These are phyloP conservation scores for Umbelopsis sp. DNA, from an alignment of 371 early-diverging fungal species.

Conservation along the genomic window DNA sequence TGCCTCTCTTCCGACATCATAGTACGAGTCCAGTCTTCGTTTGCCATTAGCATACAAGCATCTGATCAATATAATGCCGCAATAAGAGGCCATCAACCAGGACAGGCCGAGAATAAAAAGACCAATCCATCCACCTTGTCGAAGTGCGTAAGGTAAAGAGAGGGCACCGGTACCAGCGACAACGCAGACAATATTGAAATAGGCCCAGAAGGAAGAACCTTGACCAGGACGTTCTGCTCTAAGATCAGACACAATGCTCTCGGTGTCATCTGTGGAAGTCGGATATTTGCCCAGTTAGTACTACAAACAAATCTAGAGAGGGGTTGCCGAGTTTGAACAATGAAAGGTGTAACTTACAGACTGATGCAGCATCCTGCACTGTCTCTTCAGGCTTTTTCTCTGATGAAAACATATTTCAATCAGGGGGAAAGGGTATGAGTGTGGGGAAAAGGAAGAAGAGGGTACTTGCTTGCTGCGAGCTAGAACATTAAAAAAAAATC, in stretches of 20 bases:
- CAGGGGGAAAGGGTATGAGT: neutral
- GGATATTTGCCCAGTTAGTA: neutral
- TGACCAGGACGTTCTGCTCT: conserved; percentile 14
- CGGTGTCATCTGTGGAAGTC: neutral
- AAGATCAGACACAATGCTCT: neutral
- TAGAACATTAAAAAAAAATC: neutral
- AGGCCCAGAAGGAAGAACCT: conserved; percentile 35
- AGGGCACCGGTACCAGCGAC: conserved; percentile 79
- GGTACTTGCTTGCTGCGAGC: no score
- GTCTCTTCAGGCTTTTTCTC: conserved; percentile 3
- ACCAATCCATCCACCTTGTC: conserved; percentile 74
- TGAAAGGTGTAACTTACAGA: neutral
- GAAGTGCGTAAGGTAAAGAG: conserved; percentile 73
- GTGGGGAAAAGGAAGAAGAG: neutral
- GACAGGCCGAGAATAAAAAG: conserved; percentile 62
- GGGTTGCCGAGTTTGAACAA: neutral
- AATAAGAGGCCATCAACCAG: conserved; percentile 68
- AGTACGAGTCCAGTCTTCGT: conserved; percentile 40
- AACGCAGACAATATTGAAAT: conserved; percentile 65
- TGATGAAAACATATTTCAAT: conserved; percentile 7
- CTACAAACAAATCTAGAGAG: neutral
- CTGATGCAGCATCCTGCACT: neutral
- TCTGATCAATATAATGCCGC: conserved; percentile 70
- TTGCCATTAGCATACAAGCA: conserved; percentile 75
- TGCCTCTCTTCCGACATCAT: conserved; percentile 65